Base-by-base conservation (phyloP, 192 early-diverging fungal genomes). In the Backusella mclennaniae region DNA sequence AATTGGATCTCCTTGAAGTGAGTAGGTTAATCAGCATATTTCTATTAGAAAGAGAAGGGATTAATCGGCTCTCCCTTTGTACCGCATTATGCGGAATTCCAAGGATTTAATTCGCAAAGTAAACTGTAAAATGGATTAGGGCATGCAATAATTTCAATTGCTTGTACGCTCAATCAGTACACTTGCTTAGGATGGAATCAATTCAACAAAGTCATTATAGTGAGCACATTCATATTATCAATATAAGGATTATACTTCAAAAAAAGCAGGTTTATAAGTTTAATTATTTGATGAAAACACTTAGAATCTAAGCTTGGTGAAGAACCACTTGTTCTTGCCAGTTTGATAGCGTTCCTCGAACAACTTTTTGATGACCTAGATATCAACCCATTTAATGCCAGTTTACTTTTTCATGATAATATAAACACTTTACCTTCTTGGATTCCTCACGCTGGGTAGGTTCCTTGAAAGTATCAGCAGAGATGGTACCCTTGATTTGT, bases 321-420 rank as follows among this genome's bases (percentile, higher is more conserved):
- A 99, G 96, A 99, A 99, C 98, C 98, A 99, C 92, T 96, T 96
- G 94, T 98, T 99, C 94, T 99, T 99, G 86, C 98, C 98, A 77
- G 90, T 89, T 84, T 94, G 91, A 91, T 99, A 97, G 86, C 96
- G 92, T 89, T 98, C 95, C 90, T 99, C 91, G 82, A 99, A 95
- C 77, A 95, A 88, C 90, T 93, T 95, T 90, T 95, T 97, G 87
- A 99, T 89, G 84, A 92, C 92, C 81, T 82, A 36, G 36, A 23
- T 26, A 4, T 1, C 9, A 11, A 39, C 21, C 8, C 11, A 4
- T 26, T 23, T 31, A 31, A 29, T 66, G 3, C 42, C 15, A 33
- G 33, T 33, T 33, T 3, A 33, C 31, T 31, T 31, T 31, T 31
- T 44, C 3, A 4, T 44, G 4, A 14, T 44, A 9, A 39, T 39